These are phyloP conservation scores for Blastomyces silverae DNA, from an alignment of 2,329 filamentous ascomycete genomes.

Conservation along the genomic window DNA sequence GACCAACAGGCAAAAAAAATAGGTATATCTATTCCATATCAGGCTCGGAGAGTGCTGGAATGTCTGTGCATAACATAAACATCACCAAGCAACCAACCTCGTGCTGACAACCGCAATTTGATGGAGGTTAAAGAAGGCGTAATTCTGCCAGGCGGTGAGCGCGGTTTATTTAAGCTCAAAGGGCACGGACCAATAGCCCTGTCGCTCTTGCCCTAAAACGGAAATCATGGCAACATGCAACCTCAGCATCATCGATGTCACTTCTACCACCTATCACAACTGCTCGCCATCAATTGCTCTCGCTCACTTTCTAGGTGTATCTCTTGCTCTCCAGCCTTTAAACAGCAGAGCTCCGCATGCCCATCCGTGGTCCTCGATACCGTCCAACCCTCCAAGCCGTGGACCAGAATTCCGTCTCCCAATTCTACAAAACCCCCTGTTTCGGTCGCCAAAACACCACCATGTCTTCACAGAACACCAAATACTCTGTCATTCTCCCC, in stretches of 20 bases:
- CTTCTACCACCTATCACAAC: not conserved
- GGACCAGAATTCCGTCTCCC: constrained; percentile 20
- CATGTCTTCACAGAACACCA: constrained; percentile 48
- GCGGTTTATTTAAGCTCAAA: not conserved
- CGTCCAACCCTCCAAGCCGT: constrained; percentile 22
- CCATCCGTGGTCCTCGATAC: constrained; percentile 23
- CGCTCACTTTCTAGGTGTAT: constrained; percentile 3
- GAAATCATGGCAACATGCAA: not conserved
- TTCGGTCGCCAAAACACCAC: constrained; percentile 10
- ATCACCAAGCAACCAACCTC: not conserved
- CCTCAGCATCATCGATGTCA: constrained; percentile 8
- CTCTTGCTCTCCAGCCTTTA: constrained; percentile 12
- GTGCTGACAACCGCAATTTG: not conserved
- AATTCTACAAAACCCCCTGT: constrained; percentile 17
- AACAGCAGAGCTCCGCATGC: constrained; percentile 23
- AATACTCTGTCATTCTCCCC: constrained; percentile 94
- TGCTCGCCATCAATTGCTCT: constrained; percentile 4
- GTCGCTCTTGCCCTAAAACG: constrained; percentile 6
- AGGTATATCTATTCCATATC: not conserved
- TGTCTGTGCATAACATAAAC: not conserved
- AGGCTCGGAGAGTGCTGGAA: not conserved
- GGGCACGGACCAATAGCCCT: constrained; percentile 18
- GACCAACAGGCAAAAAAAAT: not conserved
- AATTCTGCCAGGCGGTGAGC: constrained; percentile 23
- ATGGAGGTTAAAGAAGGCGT: not conserved